phyloP scores from a whole-genome alignment of 331 rosid species.

The Quercus phellos region DNA sequence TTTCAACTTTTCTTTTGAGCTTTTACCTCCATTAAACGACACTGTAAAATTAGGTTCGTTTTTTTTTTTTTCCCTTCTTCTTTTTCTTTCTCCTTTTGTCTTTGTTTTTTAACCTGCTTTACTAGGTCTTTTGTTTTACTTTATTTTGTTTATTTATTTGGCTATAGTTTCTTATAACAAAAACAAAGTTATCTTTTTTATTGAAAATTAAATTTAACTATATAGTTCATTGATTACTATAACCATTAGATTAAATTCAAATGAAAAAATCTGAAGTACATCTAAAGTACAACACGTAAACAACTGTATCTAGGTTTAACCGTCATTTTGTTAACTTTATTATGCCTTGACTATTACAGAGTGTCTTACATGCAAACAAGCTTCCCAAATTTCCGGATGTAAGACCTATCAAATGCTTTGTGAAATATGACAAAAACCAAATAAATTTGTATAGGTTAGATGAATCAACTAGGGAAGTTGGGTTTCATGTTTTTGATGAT shows the following conservation, averaged over 20 bases:
- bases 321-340: too few relatives aligned
- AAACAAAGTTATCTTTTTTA: too few relatives aligned
- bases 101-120: background rate
- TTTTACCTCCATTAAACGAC: background rate
- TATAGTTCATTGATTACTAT: too few relatives aligned
- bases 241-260: too few relatives aligned
- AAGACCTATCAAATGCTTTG: background rate
- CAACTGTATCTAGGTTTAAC: too few relatives aligned
- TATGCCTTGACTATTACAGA: background rate
- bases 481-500: conserved; percentile 43
- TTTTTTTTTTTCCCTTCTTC: conserved; percentile 10
- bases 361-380: background rate
- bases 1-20: too few relatives aligned
- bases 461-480: background rate
- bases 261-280: too few relatives aligned
- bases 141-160: background rate
- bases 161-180: conserved; percentile 6
- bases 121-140: too few relatives aligned
- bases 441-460: background rate
- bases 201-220: too few relatives aligned
- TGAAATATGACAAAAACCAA: background rate
- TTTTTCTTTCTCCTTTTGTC: background rate
- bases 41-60: background rate
- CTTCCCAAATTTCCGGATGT: background rate
- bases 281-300: too few relatives aligned